phyloP scores from a whole-genome alignment of 371 early-diverging fungal species.

The Fennellomyces sp. region DNA sequence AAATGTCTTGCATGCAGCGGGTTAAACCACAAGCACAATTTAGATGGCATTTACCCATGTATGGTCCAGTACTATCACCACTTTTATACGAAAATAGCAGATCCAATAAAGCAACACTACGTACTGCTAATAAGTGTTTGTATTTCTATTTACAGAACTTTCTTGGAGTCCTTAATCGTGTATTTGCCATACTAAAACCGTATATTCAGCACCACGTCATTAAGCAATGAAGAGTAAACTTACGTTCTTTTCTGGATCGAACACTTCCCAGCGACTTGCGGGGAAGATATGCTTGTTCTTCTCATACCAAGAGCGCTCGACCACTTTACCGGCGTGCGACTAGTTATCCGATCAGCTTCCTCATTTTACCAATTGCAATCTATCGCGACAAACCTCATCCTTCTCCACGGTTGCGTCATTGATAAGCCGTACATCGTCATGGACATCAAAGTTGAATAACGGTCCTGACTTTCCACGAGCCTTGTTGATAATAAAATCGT shows the following conservation, averaged over 20 bases:
- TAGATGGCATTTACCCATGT: no score
- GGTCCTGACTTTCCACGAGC: slow-evolving; percentile 96
- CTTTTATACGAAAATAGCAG: no score
- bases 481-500: slow-evolving; percentile 95
- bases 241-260: slow-evolving; percentile 85
- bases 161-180: slow-evolving; percentile 57
- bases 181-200: slow-evolving; percentile 82
- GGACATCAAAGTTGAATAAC: slow-evolving; percentile 91
- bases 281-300: slow-evolving; percentile 97
- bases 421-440: slow-evolving; percentile 89
- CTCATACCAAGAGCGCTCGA: slow-evolving; percentile 94
- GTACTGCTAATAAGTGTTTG: no score
- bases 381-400: slow-evolving; percentile 61
- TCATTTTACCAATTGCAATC: no score
- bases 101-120: no score
- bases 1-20: no score
- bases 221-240: slow-evolving; percentile 15
- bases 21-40: no score
- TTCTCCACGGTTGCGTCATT: slow-evolving; percentile 89
- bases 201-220: no score
- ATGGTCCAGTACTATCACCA: no score
- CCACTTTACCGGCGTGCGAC: slow-evolving; percentile 95
- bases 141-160: slow-evolving; percentile 1
- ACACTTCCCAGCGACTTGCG: slow-evolving; percentile 92
- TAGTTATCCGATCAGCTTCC: no score